Percentiles rank a stretch among this genome's conserved stretches.
Conservation (phyloP, 495 filamentous ascomycete species). For the Hypoxylon crocopeplum region DNA sequence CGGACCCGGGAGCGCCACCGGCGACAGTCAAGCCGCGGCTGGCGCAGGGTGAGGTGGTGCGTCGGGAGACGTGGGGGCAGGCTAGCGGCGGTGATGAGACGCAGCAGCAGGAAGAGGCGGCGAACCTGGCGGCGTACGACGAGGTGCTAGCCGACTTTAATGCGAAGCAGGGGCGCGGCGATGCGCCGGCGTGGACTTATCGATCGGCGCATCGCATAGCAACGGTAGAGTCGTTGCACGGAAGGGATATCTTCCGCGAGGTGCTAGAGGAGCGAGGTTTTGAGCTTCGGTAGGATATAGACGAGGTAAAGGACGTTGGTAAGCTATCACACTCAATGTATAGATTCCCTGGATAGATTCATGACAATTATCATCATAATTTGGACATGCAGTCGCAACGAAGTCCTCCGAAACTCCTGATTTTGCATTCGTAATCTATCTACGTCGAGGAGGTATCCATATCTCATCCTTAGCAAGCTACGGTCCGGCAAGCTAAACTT, state of each 20-base stretch:
- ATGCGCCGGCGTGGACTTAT: slow-evolving; percentile 34
- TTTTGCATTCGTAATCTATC: no score
- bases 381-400: no score
- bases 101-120: slow-evolving; percentile 2
- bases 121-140: slow-evolving; percentile 26
- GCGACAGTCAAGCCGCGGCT: no score
- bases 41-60: slow-evolving; percentile 32
- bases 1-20: no score
- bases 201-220: slow-evolving; percentile 34
- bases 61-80: slow-evolving; percentile 3
- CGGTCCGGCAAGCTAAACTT: no score
- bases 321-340: neutral
- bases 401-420: no score
- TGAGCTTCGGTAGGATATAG: neutral
- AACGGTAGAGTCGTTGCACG: slow-evolving; percentile 33
- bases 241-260: slow-evolving; percentile 14
- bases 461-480: no score
- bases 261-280: neutral
- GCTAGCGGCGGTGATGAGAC: slow-evolving; percentile 1
- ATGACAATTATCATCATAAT: neutral
- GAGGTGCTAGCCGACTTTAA: slow-evolving; percentile 32
- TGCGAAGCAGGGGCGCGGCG: slow-evolving; percentile 23
- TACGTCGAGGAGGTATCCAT: no score
- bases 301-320: neutral
- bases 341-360: neutral